These are phyloP conservation scores for Aspergillus aculeatinus DNA, from an alignment of 2,329 filamentous ascomycete genomes.

Conservation along the genomic window DNA sequence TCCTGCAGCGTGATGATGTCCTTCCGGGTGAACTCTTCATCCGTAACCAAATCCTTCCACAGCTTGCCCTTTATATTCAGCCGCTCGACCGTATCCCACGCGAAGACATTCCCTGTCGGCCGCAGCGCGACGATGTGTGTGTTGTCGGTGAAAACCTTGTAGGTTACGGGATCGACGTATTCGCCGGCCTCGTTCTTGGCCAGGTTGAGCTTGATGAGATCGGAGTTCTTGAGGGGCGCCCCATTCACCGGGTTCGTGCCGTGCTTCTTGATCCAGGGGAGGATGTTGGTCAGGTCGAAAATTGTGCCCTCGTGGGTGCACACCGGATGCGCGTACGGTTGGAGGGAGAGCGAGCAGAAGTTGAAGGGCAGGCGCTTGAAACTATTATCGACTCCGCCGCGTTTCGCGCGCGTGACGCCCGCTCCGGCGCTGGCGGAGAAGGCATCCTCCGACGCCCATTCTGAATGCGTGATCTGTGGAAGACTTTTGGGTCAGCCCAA, in stretches of 20 bases:
- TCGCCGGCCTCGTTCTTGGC: slow-evolving; percentile 88
- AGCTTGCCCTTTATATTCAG: slow-evolving; percentile 97
- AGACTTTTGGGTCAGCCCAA: slow-evolving; percentile 17
- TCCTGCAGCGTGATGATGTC: slow-evolving; percentile 97
- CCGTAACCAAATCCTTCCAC: slow-evolving; percentile 87
- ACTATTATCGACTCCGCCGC: slow-evolving; percentile 54
- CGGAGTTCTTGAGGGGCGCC: slow-evolving; percentile 71
- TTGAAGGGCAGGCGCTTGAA: slow-evolving; percentile 96
- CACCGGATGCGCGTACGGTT: slow-evolving; percentile 92
- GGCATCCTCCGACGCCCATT: slow-evolving; percentile 90
- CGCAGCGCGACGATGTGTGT: slow-evolving; percentile 90
- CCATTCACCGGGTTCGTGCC: slow-evolving; percentile 89
- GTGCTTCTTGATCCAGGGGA: slow-evolving; percentile 91
- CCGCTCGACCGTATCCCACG: slow-evolving; percentile 90
- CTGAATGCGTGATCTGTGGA: slow-evolving; percentile 83
- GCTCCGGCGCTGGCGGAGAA: slow-evolving; percentile 79
- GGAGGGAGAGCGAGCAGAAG: slow-evolving; percentile 93
- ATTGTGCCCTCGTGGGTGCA: slow-evolving; percentile 85
- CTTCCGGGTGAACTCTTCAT: slow-evolving; percentile 79
- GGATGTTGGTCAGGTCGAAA: slow-evolving; percentile 92
- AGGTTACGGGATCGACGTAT: slow-evolving; percentile 93
- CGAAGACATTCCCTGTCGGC: slow-evolving; percentile 89
- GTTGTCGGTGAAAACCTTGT: slow-evolving; percentile 96
- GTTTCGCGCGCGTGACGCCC: slow-evolving; percentile 58
- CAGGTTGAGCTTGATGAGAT: slow-evolving; percentile 89